Base-by-base conservation (phyloP, 306 rosid species). In the Urtica urens region DNA sequence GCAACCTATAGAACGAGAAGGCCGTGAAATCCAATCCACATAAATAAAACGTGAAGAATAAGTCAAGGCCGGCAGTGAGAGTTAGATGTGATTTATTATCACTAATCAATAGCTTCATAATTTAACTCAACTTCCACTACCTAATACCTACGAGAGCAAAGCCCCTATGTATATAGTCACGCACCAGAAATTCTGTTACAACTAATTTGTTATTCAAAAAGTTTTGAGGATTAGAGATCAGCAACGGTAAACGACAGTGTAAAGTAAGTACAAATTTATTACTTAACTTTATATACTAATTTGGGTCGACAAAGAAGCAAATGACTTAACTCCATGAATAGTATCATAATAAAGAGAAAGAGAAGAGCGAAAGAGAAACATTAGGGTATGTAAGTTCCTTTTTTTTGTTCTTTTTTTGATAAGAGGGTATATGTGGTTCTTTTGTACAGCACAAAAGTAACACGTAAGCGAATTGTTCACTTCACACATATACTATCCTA, bases 161-260 rank as follows among this genome's bases (percentile, higher is more conserved):
- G 16, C 38, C 35, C 54, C n/a, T 49, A 49, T 35, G 10, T 38
- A 49, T 11, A 0, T 16, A 3, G 27, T 15, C 38, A 29, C 20
- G 40, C 30, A 49, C 54, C 24, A 49, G 25, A 49, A 29, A 49
- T 49, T 49, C 54, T 29, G 39, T 49, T 29, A 49, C 33, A 17
- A 49, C 54, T 16, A 21, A 23, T 17, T 14, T 4, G 30, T 29
- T 49, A 27, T 27, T 39, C 13, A 29, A 49, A 26, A 49, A 49
- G 54, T 49, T 28, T 7, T 49, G 38, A 17, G 24, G 29, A 31
- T 18, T 29, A 49, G 54, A 49, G 25, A 49, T 47, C 24, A 49
- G 37, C 54, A 28, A 49, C 54, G 38, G 54, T 30, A 19, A 49
- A 49, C 16, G 40, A 29, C 54, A 28, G 54, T 49, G 10, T 18